Evolutionary conservation across 2,329 filamentous ascomycete species (phyloP).

Genomic region (Fusarium robinianum): DNA sequence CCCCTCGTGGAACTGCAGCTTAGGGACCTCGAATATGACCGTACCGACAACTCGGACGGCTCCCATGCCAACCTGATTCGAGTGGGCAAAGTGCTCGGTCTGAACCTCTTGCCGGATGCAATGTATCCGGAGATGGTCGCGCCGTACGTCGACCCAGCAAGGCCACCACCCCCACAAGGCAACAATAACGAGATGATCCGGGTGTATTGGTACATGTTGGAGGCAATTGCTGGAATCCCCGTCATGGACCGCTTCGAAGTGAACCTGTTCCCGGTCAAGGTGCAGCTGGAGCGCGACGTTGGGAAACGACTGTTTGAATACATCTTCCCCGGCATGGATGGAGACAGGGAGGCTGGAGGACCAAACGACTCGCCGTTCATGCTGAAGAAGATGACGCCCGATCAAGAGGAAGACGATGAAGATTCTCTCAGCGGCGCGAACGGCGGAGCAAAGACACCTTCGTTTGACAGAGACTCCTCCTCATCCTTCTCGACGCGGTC

Average conservation of each 20-base stretch:
- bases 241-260: slow-evolving; percentile 98
- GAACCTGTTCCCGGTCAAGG: slow-evolving; percentile 86
- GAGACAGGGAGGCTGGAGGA: slow-evolving; percentile 50
- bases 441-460: slow-evolving; percentile 44
- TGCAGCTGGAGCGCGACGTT: slow-evolving; percentile 90
- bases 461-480: slow-evolving; percentile 49
- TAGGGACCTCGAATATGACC: slow-evolving; percentile 87
- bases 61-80: slow-evolving; percentile 93
- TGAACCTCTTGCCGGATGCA: slow-evolving; percentile 88
- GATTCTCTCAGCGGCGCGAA: slow-evolving; percentile 47
- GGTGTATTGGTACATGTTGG: slow-evolving; percentile 97
- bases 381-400: slow-evolving; percentile 45
- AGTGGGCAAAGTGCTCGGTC: slow-evolving; percentile 82
- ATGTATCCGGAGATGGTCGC: slow-evolving; percentile 96
- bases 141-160: slow-evolving; percentile 76
- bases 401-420: slow-evolving; percentile 54
- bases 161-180: slow-evolving; percentile 46
- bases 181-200: slow-evolving; percentile 80
- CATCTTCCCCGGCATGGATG: slow-evolving; percentile 85
- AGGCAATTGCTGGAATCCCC: slow-evolving; percentile 95
- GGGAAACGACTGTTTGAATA: slow-evolving; percentile 96
- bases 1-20: slow-evolving; percentile 93
- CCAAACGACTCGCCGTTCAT: slow-evolving; percentile 66
- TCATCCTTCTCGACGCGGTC: slow-evolving; percentile 63
- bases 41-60: slow-evolving; percentile 95